Conservation (phyloP, 2,329 filamentous ascomycete species). For the Mariannaea sp. region DNA sequence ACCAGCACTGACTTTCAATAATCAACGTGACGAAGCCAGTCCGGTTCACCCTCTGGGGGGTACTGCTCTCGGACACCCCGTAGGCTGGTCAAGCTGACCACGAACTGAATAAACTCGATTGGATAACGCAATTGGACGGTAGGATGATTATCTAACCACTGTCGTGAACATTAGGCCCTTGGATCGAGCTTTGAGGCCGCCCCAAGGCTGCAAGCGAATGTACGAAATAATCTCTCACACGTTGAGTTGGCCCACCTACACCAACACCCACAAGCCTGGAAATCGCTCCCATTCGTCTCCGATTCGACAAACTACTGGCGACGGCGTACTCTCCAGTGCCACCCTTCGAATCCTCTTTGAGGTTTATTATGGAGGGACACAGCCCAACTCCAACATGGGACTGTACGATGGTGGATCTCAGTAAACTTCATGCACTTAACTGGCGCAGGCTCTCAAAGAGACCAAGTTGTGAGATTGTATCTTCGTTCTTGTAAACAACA, state of each 20-base stretch:
- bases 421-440: slow-evolving; percentile 19
- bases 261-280: slow-evolving; percentile 36
- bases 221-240: slow-evolving; percentile 40
- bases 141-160: slow-evolving; percentile 9
- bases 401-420: slow-evolving; percentile 26
- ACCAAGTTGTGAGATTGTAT: slow-evolving; percentile 9
- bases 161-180: slow-evolving; percentile 6
- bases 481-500: not conserved
- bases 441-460: slow-evolving; percentile 16
- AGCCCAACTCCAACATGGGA: slow-evolving; percentile 21
- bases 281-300: slow-evolving; percentile 38
- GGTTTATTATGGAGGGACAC: slow-evolving; percentile 13
- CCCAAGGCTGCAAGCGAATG: slow-evolving; percentile 29
- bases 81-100: not conserved
- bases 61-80: not conserved
- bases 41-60: too few species aligned
- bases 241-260: slow-evolving; percentile 32
- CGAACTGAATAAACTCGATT: not conserved
- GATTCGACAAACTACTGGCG: slow-evolving; percentile 25
- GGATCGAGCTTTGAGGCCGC: not conserved
- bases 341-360: slow-evolving; percentile 29
- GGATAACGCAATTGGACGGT: not conserved
- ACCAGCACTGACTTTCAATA: too few species aligned
- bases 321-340: slow-evolving; percentile 37
- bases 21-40: too few species aligned